Percentiles rank a stretch among this genome's conserved stretches.
Evolutionary conservation across 768 basidiomycete species (phyloP).

Genomic region (Suillus cothurnatus): DNA sequence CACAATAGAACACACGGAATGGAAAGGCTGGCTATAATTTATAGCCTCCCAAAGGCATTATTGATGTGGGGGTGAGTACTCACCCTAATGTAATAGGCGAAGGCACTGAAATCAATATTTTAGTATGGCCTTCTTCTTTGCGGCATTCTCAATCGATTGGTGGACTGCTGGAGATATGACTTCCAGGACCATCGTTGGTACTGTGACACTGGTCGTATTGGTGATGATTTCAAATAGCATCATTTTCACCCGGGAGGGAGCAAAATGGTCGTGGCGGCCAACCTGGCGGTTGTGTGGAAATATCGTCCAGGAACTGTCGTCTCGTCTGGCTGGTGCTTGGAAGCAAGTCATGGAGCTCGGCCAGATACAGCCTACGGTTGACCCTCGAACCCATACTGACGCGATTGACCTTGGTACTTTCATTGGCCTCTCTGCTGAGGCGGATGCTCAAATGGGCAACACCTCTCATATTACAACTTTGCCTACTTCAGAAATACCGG

Average conservation of each 20-base stretch:
- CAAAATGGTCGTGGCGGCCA: slow-evolving; percentile 23
- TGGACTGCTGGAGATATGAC: slow-evolving; percentile 9
- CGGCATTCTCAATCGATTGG: slow-evolving; percentile 30
- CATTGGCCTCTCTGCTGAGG: not conserved
- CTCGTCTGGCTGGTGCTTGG: not conserved
- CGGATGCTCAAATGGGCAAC: not conserved
- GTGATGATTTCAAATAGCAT: slow-evolving; percentile 48
- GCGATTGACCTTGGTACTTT: not conserved
- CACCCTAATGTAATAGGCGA: not conserved
- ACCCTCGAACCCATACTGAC: not conserved
- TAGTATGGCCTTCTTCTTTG: slow-evolving; percentile 33
- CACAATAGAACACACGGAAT: slow-evolving; percentile 39
- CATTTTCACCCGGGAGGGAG: slow-evolving; percentile 27
- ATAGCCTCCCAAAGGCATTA: slow-evolving; percentile 56
- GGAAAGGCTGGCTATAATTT: slow-evolving; percentile 53
- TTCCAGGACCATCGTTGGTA: slow-evolving; percentile 31
- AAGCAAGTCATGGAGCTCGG: not conserved
- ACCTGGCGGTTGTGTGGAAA: not conserved
- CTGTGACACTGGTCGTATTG: slow-evolving; percentile 28
- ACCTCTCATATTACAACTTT: not conserved
- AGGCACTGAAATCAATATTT: not conserved
- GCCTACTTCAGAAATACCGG: not conserved
- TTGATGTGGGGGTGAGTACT: slow-evolving; percentile 60
- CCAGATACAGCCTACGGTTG: no score
- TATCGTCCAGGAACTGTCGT: not conserved